phyloP scores from a whole-genome alignment of 371 early-diverging fungal genomes.

The Apophysomyces variabilis region DNA sequence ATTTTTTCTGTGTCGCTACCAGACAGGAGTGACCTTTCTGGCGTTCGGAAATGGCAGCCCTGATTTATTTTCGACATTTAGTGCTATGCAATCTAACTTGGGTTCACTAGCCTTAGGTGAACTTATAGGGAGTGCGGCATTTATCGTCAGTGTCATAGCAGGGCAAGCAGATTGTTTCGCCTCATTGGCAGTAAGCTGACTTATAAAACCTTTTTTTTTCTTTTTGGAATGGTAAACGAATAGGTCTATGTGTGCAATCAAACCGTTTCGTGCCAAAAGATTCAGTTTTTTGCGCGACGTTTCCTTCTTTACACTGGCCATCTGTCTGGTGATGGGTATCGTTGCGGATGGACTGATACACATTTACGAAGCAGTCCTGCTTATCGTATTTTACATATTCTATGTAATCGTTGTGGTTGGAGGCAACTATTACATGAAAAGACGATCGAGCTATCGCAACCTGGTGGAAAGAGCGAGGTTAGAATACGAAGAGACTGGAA shows the following conservation, averaged over 20 bases:
- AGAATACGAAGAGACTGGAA: slow-evolving; percentile 51
- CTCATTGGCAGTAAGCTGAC: neutral
- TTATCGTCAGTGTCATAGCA: slow-evolving; percentile 76
- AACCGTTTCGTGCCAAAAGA: slow-evolving; percentile 66
- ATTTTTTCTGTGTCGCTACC: slow-evolving; percentile 3
- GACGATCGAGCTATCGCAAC: slow-evolving; percentile 40
- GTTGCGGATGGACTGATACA: slow-evolving; percentile 65
- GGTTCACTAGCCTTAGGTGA: slow-evolving; percentile 84
- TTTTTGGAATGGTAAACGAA: neutral
- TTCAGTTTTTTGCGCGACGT: slow-evolving; percentile 75
- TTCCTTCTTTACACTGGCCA: slow-evolving; percentile 69
- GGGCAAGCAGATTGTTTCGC: slow-evolving; percentile 36
- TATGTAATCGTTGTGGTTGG: slow-evolving; percentile 67
- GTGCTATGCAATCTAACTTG: slow-evolving; percentile 73
- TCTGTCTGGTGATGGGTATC: slow-evolving; percentile 60
- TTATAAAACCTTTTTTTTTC: neutral
- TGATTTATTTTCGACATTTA: slow-evolving; percentile 81
- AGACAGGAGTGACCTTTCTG: slow-evolving; percentile 87
- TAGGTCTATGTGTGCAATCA: slow-evolving; percentile 73
- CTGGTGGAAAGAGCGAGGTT: slow-evolving; percentile 47
- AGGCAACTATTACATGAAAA: slow-evolving; percentile 56
- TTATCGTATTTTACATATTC: slow-evolving; percentile 56
- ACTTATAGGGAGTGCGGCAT: slow-evolving; percentile 80
- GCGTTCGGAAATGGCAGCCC: slow-evolving; percentile 90
- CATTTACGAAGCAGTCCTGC: slow-evolving; percentile 59